Base-by-base conservation (phyloP, 2,329 filamentous ascomycete species). In the Pyrenochaeta sp. region DNA sequence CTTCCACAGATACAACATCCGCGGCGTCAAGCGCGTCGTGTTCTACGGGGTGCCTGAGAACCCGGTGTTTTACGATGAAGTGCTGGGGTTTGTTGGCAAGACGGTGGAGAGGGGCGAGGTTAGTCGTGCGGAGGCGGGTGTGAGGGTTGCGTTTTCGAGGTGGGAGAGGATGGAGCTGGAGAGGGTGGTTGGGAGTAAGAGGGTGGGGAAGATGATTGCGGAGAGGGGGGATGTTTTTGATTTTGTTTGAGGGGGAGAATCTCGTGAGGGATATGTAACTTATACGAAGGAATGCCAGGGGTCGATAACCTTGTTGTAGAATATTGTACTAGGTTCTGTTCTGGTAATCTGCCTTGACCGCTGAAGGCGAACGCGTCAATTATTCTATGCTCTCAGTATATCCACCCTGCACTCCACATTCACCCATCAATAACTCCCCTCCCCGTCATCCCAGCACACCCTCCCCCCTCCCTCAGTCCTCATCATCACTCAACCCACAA, bases 1-100 rank as follows among this genome's bases (percentile, higher is more conserved):
- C 72, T 97, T 97, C 78, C 85, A 90, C 35, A 82, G 94, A n/a
- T 91, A 94, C 65, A 82, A 83, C 55, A 80, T 99, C 40, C 82
- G 84, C 23, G 94, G 94, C 15, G 90, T 94, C 10, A 86, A 86
- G 69, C 81, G 86, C 27, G 82, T 97, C n/a, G 81, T 96, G 37
- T 87, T 96, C 78, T 97, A 97, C 68, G 88, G 86, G 1, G 71
- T 96, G 21, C 94, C 94, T 0, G 93, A 97, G 60, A 96, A 96
- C 67, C 88, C 89, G 18, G 68, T 82, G 14, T 93, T 94, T 60
- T 95, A 93, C 68, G 79, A 80, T 26, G 90, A 95, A 74, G 78
- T 93, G 40, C 82, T 87, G 0, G 87, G 83, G 0, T 91, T 82
- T 61, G 70, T 93, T 41, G 80, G 71, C 1, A 66, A 66, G 39